Percentiles rank a stretch among this genome's conserved stretches.
phyloP scores from a whole-genome alignment of 768 basidiomycete genomes.

The Phylloporus sp. region DNA sequence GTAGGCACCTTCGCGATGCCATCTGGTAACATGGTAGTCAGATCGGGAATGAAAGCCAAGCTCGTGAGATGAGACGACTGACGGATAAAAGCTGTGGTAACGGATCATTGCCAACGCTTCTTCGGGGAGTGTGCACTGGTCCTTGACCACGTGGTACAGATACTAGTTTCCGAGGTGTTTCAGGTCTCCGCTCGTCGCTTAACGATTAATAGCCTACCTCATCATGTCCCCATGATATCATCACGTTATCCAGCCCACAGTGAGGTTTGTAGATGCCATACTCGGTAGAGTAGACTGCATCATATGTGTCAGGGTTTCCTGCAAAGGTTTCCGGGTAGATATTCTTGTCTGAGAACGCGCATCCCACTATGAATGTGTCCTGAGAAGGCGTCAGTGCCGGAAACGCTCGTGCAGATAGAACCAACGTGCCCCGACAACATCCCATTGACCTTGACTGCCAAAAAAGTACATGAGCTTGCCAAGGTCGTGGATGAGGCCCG shows the following conservation, averaged over 20 bases:
- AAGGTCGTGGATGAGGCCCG: conserved; percentile 84
- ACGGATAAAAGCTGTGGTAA: conserved; percentile 93
- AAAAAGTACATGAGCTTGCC: conserved; percentile 86
- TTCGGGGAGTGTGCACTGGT: conserved; percentile 74
- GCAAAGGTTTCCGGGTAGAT: conserved; percentile 77
- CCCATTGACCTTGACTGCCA: conserved; percentile 89
- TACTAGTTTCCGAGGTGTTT: conserved; percentile 45
- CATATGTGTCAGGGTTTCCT: conserved; percentile 65
- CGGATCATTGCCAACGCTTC: conserved; percentile 90
- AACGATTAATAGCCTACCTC: conserved; percentile 52
- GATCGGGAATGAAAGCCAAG: background rate
- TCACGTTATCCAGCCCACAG: conserved; percentile 82
- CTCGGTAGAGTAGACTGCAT: conserved; percentile 65
- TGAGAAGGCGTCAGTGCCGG: conserved; percentile 17
- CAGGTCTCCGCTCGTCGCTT: conserved; percentile 1
- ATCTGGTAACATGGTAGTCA: conserved; percentile 35
- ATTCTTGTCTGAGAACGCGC: conserved; percentile 79
- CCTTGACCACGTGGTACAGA: conserved; percentile 78
- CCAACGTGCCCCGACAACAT: conserved; percentile 76
- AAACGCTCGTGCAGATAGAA: background rate
- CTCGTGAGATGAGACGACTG: conserved; percentile 20
- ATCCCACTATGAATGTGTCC: conserved; percentile 82
- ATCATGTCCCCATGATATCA: conserved; percentile 90
- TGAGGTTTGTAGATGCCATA: conserved; percentile 73
- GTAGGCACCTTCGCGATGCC: conserved; percentile 90